Percentiles rank a stretch among this genome's conserved stretches.
Evolutionary conservation across 176 grass and related monocot genomes (phyloP).

Genomic region (Oryza meridionalis): DNA sequence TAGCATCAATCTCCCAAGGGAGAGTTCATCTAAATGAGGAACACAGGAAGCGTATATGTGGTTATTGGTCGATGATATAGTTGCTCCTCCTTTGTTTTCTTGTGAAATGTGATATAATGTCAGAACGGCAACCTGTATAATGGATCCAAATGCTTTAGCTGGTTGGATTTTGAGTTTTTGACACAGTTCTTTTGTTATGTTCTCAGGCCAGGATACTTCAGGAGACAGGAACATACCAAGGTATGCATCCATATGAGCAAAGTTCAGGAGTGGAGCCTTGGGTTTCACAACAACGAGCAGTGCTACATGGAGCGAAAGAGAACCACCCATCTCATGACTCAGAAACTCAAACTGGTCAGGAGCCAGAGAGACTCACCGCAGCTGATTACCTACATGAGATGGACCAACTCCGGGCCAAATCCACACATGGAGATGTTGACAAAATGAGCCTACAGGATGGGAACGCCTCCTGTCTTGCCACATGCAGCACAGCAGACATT

Average conservation of each 20-base stretch:
- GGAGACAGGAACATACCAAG: constrained; percentile 43
- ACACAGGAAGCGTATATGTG: constrained; percentile 10
- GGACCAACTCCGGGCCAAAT: constrained; percentile 61
- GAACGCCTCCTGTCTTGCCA: constrained; percentile 82
- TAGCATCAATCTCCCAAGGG: neutral
- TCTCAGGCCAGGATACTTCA: constrained; percentile 75
- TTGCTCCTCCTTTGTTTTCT: neutral
- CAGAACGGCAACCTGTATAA: neutral
- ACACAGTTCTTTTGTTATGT: constrained; percentile 36
- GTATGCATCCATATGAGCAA: constrained; percentile 33
- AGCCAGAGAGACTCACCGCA: constrained; percentile 52
- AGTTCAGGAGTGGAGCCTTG: constrained; percentile 44
- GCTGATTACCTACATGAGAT: constrained; percentile 82
- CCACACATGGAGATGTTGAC: constrained; percentile 62
- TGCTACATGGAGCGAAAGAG: constrained; percentile 19
- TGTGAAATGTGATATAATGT: neutral
- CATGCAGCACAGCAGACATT: constrained; percentile 78
- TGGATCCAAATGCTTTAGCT: constrained; percentile 14
- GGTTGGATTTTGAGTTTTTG: constrained; percentile 32
- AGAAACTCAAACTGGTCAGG: constrained; percentile 39
- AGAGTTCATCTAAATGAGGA: neutral
- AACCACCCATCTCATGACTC: constrained; percentile 35
- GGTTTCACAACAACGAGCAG: constrained; percentile 36
- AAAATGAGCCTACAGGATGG: constrained; percentile 83
- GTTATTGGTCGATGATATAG: neutral